phyloP scores from a whole-genome alignment of 2,329 filamentous ascomycete genomes.

The Thielaviopsis punctulata region DNA sequence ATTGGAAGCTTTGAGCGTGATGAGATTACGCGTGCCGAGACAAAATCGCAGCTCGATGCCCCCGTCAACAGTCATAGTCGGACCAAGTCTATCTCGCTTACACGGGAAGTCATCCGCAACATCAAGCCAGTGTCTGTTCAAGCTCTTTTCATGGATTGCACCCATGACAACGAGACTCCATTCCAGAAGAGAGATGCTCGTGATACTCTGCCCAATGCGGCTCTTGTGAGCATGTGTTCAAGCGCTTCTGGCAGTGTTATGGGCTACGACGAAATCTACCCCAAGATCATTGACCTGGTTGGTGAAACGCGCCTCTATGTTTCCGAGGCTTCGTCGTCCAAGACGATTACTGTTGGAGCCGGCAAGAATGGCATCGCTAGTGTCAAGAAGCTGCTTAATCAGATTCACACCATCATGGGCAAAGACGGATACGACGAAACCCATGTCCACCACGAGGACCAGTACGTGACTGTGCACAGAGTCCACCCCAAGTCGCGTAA shows the following conservation, averaged over 20 bases:
- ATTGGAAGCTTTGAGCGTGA: constrained; percentile 97
- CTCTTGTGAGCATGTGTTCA: constrained; percentile 87
- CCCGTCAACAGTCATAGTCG: not conserved
- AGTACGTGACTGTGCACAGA: constrained; percentile 91
- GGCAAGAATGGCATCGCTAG: constrained; percentile 74
- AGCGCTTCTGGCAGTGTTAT: constrained; percentile 92
- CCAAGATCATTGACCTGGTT: constrained; percentile 81
- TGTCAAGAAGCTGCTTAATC: constrained; percentile 82
- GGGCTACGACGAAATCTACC: constrained; percentile 95
- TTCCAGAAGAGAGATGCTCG: constrained; percentile 88
- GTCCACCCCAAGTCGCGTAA: constrained; percentile 85
- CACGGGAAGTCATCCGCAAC: constrained; percentile 52
- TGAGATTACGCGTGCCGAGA: constrained; percentile 51
- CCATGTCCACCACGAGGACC: constrained; percentile 87
- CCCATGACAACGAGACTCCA: constrained; percentile 92
- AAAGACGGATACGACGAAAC: constrained; percentile 89
- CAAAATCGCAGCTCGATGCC: constrained; percentile 15
- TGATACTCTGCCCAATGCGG: constrained; percentile 86
- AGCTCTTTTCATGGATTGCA: constrained; percentile 97
- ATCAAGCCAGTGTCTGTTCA: constrained; percentile 83
- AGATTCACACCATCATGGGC: constrained; percentile 91
- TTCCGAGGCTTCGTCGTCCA: constrained; percentile 49
- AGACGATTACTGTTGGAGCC: constrained; percentile 44
- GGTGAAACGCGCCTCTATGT: constrained; percentile 73
- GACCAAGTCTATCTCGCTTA: constrained; percentile 20